phyloP scores from a whole-genome alignment of 2,329 filamentous ascomycete species.

The Chalaropsis thielavioides region DNA sequence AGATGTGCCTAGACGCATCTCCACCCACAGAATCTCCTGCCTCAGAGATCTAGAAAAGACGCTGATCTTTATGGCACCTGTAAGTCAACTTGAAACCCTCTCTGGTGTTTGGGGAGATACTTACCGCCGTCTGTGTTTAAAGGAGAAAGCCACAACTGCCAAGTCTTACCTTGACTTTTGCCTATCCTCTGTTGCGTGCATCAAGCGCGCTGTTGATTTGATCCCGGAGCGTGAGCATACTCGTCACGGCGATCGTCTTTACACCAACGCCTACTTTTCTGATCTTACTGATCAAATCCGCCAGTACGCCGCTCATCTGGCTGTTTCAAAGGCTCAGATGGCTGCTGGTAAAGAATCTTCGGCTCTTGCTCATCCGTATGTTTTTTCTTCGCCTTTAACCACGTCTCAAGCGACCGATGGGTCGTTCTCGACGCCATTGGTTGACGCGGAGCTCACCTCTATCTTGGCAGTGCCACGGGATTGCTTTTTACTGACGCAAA shows the following conservation, averaged over 20 bases:
- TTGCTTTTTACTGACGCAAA: constrained; percentile 21
- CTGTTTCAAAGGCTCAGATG: constrained; percentile 42
- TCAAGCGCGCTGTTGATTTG: constrained; percentile 77
- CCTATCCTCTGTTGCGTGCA: constrained; percentile 76
- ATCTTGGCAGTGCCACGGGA: neutral
- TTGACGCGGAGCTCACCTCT: neutral
- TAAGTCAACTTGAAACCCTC: constrained; percentile 56
- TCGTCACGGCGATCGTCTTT: constrained; percentile 71
- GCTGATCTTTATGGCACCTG: constrained; percentile 76
- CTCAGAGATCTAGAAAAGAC: constrained; percentile 91
- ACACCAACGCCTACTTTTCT: constrained; percentile 92
- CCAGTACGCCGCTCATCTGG: constrained; percentile 74
- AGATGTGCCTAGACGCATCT: constrained; percentile 65
- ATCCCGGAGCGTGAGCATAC: constrained; percentile 77
- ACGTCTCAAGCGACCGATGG: constrained; percentile 19
- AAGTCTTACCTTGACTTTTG: constrained; percentile 71
- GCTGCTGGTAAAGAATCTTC: constrained; percentile 46
- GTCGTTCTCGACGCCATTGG: neutral
- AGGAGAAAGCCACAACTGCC: constrained; percentile 65
- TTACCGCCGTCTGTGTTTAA: constrained; percentile 55
- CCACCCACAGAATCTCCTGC: constrained; percentile 73
- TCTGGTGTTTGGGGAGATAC: constrained; percentile 45
- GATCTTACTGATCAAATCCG: constrained; percentile 89
- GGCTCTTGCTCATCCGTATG: constrained; percentile 34
- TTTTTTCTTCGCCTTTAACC: constrained; percentile 22